Evolutionary conservation across 352 stramenopile species (phyloP), one percentile per base, ranked within the genome.

Genomic region (Pilasporangium apinafurcum): DNA sequence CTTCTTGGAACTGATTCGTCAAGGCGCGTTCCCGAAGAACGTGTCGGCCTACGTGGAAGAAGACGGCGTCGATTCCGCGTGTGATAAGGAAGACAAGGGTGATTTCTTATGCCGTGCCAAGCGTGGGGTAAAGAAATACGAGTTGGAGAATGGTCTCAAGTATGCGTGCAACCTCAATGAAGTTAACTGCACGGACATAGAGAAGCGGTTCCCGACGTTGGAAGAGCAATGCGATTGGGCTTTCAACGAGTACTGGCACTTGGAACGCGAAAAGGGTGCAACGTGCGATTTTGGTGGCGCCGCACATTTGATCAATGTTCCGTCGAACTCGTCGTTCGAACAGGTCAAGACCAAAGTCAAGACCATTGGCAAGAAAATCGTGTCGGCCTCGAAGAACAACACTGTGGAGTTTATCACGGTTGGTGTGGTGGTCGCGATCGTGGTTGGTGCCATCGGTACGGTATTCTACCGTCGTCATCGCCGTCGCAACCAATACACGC

Each of bases 211-310:
- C 53, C 18, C 45, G 13, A 82, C 76, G 20, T 56, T 88, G 7
- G 60, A 76, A 44, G 69, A 88, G 55, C 69, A 68, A 30, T 78
- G 62, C 42, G 72, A 88, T 51, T 86, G 57, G 43, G 76, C 68
- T 1, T 88, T 83, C 64, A 83, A 88, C 46, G 56, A 73, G 44
- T 88, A 86, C 48, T 88, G 76, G 76, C 76, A 88, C 37, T 37
- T 56, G 2, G 45, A 83, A 40, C 76, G 76, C 29, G 53, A 76
- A 44, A 74, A 69, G 31, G 76, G 76, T 22, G 72, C 72, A 16
- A 88, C 76, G 37, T 88, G 76, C 56, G 76, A 86, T 62, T 88
- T 88, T 44, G 69, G 76, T 10, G 76, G 72, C 9, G 65, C 72
- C 1, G 76, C 69, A 2, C 76, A 88, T 48, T 43, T 88, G 44